Evolutionary conservation across 352 stramenopile species (phyloP).

Genomic region (Globisporangium paddicum): DNA sequence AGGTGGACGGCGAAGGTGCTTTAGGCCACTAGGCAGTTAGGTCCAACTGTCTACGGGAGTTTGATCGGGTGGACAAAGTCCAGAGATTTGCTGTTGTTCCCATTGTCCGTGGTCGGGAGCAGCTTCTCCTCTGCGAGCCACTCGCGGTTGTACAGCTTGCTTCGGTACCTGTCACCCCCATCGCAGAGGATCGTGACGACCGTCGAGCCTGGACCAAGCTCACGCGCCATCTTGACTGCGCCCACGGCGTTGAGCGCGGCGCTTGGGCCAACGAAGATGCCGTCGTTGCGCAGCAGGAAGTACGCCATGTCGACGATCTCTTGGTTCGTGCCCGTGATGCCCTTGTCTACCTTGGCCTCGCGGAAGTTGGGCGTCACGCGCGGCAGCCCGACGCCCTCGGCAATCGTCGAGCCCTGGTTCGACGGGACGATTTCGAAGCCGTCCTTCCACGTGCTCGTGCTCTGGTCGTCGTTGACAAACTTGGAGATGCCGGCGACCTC

Average conservation of each 20-base stretch:
- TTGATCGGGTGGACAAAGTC: constrained; percentile 29
- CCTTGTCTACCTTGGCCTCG: constrained; percentile 85
- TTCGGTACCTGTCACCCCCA: constrained; percentile 71
- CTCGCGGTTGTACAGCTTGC: constrained; percentile 75
- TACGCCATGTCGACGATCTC: constrained; percentile 94
- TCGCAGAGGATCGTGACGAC: constrained; percentile 85
- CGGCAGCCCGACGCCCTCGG: constrained; percentile 92
- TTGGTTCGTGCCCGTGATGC: constrained; percentile 89
- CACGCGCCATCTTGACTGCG: constrained; percentile 74
- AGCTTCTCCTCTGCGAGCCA: constrained; percentile 67
- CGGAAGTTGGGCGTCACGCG: constrained; percentile 93
- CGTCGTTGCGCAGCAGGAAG: constrained; percentile 86
- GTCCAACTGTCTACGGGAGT: constrained; percentile 4
- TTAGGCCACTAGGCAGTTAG: too few species aligned
- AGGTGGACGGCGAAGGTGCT: too few species aligned
- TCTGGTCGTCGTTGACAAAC: constrained; percentile 66
- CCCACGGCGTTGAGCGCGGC: constrained; percentile 75
- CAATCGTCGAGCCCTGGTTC: constrained; percentile 83
- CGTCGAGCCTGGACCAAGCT: constrained; percentile 58
- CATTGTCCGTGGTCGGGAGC: constrained; percentile 17
- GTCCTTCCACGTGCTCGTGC: constrained; percentile 70
- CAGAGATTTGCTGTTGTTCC: constrained; percentile 16
- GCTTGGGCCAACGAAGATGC: constrained; percentile 90
- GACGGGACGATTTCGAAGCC: constrained; percentile 88
- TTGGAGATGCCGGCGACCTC: constrained; percentile 83